Evolutionary conservation across 1,284 basidiomycete genomes (phyloP).

Genomic region (Trametes versicolor): DNA sequence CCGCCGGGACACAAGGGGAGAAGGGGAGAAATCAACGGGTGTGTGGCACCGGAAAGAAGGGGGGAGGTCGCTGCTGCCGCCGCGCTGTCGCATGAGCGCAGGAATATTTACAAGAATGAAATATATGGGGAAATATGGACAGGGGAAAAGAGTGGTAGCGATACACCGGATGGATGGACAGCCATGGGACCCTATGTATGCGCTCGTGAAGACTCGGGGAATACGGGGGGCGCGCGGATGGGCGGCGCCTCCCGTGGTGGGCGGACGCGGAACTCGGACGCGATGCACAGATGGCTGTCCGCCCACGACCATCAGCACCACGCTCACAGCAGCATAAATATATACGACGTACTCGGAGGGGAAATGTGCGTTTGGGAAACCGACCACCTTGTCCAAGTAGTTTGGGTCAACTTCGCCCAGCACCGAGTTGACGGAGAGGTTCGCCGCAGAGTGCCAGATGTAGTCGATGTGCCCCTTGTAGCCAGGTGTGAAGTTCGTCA

Average conservation of each 20-base stretch:
- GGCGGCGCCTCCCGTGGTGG: constrained; percentile 60
- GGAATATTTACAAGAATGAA: constrained; percentile 41
- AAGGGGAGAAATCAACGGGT: constrained; percentile 10
- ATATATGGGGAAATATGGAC: constrained; percentile 34
- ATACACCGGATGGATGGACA: constrained; percentile 35
- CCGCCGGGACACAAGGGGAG: constrained; percentile 17
- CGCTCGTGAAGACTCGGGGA: constrained; percentile 46
- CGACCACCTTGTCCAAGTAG: constrained; percentile 93
- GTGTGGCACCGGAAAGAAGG: constrained; percentile 20
- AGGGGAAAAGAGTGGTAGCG: constrained; percentile 23
- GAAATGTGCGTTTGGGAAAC: constrained; percentile 97
- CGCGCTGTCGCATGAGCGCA: constrained; percentile 27
- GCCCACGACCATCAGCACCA: constrained; percentile 36
- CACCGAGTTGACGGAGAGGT: constrained; percentile 86
- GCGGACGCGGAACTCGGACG: constrained; percentile 79
- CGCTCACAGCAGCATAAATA: constrained; percentile 25
- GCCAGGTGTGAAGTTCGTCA: constrained; percentile 94
- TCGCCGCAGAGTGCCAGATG: constrained; percentile 89
- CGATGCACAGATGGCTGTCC: constrained; percentile 71
- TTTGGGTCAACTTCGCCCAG: constrained; percentile 88
- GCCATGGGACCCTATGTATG: constrained; percentile 40
- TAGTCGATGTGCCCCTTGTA: constrained; percentile 92
- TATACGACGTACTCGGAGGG: constrained; percentile 85
- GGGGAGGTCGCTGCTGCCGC: constrained; percentile 22
- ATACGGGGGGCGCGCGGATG: constrained; percentile 49